Percentiles rank a stretch among this genome's conserved stretches.
Conservation (phyloP, 345 rosid species). For the Citrus cavaleriei region DNA sequence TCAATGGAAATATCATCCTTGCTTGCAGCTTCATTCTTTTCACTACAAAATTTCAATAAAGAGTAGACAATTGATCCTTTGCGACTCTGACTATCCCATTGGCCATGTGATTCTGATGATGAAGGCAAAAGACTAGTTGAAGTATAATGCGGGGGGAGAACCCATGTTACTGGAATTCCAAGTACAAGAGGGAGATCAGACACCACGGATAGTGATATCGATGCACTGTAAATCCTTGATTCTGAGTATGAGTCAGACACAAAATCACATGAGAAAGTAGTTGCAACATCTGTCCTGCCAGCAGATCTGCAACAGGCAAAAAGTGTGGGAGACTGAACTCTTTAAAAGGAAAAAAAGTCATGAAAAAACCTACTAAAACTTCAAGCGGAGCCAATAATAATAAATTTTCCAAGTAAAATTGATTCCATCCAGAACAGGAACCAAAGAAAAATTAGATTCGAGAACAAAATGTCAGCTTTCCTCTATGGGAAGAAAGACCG, state of each 20-base stretch:
- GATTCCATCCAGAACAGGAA: background rate
- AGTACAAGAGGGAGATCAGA: slow-evolving; percentile 86
- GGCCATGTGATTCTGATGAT: slow-evolving; percentile 43
- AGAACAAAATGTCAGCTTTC: background rate
- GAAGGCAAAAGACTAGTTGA: slow-evolving; percentile 68
- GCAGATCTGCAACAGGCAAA: slow-evolving; percentile 56
- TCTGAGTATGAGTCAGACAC: slow-evolving; percentile 54
- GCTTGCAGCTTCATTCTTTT: slow-evolving; percentile 41
- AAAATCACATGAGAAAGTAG: slow-evolving; percentile 82
- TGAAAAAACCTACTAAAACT: background rate
- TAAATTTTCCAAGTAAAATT: background rate
- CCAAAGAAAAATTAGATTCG: background rate
- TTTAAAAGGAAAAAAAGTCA: background rate
- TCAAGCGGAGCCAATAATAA: background rate
- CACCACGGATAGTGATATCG: slow-evolving; percentile 55
- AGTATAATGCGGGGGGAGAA: slow-evolving; percentile 79
- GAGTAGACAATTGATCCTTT: slow-evolving; percentile 66
- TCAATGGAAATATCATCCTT: slow-evolving; percentile 49
- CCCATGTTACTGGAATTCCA: slow-evolving; percentile 83
- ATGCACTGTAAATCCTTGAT: slow-evolving; percentile 66
- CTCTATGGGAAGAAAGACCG: background rate
- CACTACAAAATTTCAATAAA: slow-evolving; percentile 51
- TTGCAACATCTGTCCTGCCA: slow-evolving; percentile 60
- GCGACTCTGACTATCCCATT: slow-evolving; percentile 52
- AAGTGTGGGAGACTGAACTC: slow-evolving; percentile 14